phyloP scores from a whole-genome alignment of 164 flowering plant species.

The Aristolochia fimbriata region DNA sequence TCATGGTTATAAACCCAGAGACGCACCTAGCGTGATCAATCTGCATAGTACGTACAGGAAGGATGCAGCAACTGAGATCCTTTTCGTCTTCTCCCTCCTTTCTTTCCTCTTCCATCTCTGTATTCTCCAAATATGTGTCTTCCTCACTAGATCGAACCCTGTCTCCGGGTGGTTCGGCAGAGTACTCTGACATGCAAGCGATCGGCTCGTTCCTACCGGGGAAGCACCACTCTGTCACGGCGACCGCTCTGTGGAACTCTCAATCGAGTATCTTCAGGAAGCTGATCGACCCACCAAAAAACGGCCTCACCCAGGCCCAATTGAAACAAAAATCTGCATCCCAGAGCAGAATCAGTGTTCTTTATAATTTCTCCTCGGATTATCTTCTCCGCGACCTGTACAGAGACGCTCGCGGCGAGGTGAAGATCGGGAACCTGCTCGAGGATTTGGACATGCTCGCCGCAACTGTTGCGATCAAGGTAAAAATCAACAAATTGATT shows the following conservation, averaged over 20 bases:
- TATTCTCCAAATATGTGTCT: conserved; percentile 29
- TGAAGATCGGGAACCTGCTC: conserved; percentile 74
- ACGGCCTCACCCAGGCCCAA: conserved; percentile 59
- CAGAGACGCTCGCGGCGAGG: conserved; percentile 76
- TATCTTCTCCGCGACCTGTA: conserved; percentile 79
- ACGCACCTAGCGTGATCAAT: too few species aligned
- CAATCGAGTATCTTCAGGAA: conserved; percentile 57
- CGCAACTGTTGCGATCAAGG: conserved; percentile 87
- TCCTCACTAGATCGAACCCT: conserved; percentile 18
- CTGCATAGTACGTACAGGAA: conserved; percentile 4
- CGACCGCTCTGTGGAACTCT: conserved; percentile 90
- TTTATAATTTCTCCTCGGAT: conserved; percentile 70
- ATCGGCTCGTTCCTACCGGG: conserved; percentile 75
- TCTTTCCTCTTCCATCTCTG: conserved; percentile 14
- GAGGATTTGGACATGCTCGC: conserved; percentile 97
- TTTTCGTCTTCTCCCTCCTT: not conserved
- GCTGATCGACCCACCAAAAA: conserved; percentile 42
- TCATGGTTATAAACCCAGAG: too few species aligned
- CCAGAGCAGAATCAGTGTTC: conserved; percentile 55
- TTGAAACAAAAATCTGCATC: conserved; percentile 49
- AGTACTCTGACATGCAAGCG: too few species aligned
- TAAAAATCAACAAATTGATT: too few species aligned
- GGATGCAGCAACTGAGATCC: too few species aligned
- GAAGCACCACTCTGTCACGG: conserved; percentile 86
- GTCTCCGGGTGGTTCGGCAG: conserved; percentile 34